Percentiles rank a stretch among this genome's conserved stretches.
phyloP scores from a whole-genome alignment of 164 flowering plant genomes.

The Platanus orientalis region DNA sequence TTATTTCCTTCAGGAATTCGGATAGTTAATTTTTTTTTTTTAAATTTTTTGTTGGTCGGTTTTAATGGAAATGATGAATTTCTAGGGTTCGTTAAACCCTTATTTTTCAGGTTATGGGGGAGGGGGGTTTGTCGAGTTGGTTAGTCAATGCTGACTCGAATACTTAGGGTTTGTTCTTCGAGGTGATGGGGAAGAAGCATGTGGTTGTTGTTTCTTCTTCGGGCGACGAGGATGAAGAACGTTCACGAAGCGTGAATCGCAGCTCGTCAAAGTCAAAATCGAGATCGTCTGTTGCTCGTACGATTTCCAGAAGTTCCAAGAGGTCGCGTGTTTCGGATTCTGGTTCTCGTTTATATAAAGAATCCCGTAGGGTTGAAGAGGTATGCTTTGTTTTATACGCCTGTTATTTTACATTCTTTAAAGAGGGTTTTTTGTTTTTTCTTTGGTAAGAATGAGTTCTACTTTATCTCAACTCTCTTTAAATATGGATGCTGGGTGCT shows the following conservation, averaged over 20 bases:
- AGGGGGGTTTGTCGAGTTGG: neutral
- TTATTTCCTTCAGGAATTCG: too few species aligned
- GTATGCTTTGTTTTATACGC: neutral
- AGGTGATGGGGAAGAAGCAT: slow-evolving; percentile 37
- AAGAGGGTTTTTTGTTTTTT: too few species aligned
- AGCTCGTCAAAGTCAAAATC: slow-evolving; percentile 26
- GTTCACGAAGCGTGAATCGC: slow-evolving; percentile 13
- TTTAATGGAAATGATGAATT: neutral
- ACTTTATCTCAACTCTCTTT: too few species aligned
- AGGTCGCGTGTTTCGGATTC: slow-evolving; percentile 36
- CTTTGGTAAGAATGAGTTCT: too few species aligned
- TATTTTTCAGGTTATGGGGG: neutral
- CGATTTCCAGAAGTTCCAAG: slow-evolving; percentile 35
- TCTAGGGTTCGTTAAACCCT: neutral
- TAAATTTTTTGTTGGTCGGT: neutral
- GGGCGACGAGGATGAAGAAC: slow-evolving; percentile 42
- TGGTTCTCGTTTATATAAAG: slow-evolving; percentile 13
- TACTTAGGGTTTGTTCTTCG: neutral
- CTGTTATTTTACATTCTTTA: too few species aligned
- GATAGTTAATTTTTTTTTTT: neutral
- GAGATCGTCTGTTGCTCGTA: slow-evolving; percentile 24
- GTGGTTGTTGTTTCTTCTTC: slow-evolving; percentile 45
- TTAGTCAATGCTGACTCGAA: neutral
- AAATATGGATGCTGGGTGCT: too few species aligned
- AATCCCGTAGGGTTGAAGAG: slow-evolving; percentile 19